phyloP scores from a whole-genome alignment of 495 filamentous ascomycete genomes.

The Penicillium cataractarum region DNA sequence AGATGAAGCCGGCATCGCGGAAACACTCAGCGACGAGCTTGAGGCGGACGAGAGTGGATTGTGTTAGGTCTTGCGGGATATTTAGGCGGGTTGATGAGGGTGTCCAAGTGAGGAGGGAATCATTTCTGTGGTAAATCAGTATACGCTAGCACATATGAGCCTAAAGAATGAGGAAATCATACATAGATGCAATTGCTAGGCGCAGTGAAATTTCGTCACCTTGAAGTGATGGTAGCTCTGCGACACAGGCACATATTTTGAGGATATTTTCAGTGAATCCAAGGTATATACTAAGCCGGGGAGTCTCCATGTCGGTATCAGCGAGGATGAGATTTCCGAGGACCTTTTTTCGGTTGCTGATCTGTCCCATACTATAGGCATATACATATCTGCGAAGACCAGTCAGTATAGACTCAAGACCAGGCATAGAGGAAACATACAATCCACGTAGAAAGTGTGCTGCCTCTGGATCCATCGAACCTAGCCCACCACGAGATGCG shows the following conservation, averaged over 20 bases:
- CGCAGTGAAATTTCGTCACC: slow-evolving; percentile 32
- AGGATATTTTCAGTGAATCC: slow-evolving; percentile 51
- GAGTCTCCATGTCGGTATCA: slow-evolving; percentile 31
- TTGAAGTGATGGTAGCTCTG: slow-evolving; percentile 37
- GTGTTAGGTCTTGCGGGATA: slow-evolving; percentile 38
- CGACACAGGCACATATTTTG: slow-evolving; percentile 42
- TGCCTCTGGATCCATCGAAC: slow-evolving; percentile 36
- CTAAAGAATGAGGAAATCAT: slow-evolving; percentile 4
- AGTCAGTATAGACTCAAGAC: background rate
- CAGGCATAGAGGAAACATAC: slow-evolving; percentile 25
- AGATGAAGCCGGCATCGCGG: slow-evolving; percentile 48
- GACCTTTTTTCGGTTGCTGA: slow-evolving; percentile 41
- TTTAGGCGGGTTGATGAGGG: slow-evolving; percentile 35
- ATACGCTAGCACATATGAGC: background rate
- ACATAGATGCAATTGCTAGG: slow-evolving; percentile 41
- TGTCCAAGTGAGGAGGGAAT: slow-evolving; percentile 43
- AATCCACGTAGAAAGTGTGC: slow-evolving; percentile 45
- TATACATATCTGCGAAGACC: slow-evolving; percentile 37
- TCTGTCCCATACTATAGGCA: slow-evolving; percentile 43
- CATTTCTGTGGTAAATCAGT: slow-evolving; percentile 32
- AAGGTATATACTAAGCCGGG: slow-evolving; percentile 48
- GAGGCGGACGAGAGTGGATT: slow-evolving; percentile 38
- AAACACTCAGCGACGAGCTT: slow-evolving; percentile 50
- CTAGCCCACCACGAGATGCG: slow-evolving; percentile 43
- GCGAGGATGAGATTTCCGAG: slow-evolving; percentile 17